Base-by-base conservation (phyloP, 257 asterid species). In the Penstemon eatonii region DNA sequence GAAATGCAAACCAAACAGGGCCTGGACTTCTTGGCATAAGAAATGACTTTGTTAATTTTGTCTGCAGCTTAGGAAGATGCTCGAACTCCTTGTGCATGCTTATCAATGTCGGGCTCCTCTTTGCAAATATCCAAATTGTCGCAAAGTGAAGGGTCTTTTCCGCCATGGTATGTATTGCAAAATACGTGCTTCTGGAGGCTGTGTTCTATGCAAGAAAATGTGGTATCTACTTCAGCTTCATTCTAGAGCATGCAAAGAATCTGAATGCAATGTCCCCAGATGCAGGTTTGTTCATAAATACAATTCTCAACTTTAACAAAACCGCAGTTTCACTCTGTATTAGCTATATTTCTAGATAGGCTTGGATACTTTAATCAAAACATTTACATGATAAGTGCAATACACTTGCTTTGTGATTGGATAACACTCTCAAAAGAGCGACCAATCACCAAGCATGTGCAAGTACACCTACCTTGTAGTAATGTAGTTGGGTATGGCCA, bases 181-280 rank as follows among this genome's bases (percentile, higher is more conserved):
- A 79, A 57, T 68, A 45, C 98, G 98, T 65, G 98, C 92, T 60
- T 81, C 96, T 9, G 98, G 96, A 38, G 97, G 98, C 12, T 93
- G 98, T 84, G 75, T 78, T 37, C 83, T 88, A 60, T 93, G 98
- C 63, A 90, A 93, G 87, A 93, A 83, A 77, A 93, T 93, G 98
- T 93, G 98, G 98, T 83, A 90, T 80, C 96, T 93, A 66, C 97
- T 93, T 73, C 93, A 84, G 78, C 89, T 93, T 78, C 98, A 93
- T 77, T 86, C 97, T 42, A 90, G 98, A 63, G 96, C 97, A 42
- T 93, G 98, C 88, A 93, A 86, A 79, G 97, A 84, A 81, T 84
- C 96, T 19, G 77, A 87, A 73, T 93, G 98, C 85, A 82, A 60
- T 75, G 98, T 93, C 43, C 98, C 98, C 0, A 90, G 98, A 18